Conservation (phyloP, 371 early-diverging fungal species). For the Mucor racemosus region DNA sequence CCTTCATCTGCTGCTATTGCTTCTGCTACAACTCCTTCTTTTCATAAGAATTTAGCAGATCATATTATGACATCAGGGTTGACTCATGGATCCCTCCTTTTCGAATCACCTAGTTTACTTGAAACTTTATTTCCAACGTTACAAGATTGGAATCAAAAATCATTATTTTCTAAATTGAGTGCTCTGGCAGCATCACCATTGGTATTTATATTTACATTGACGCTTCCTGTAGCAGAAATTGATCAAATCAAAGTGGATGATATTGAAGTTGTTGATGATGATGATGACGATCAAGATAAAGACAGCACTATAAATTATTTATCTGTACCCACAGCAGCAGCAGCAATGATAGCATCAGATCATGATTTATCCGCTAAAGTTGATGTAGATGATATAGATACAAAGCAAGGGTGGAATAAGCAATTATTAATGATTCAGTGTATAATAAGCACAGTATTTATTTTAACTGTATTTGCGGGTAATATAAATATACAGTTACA, state of each 20-base stretch:
- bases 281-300: not conserved
- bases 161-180: conserved; percentile 49
- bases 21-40: not conserved
- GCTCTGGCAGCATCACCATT: conserved; percentile 59
- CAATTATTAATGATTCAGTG: conserved; percentile 49
- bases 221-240: conserved; percentile 65
- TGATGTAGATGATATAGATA: conserved; percentile 16
- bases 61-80: conserved; percentile 2
- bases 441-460: conserved; percentile 39
- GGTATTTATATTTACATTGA: conserved; percentile 58
- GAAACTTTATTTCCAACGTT: conserved; percentile 56
- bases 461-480: conserved; percentile 39
- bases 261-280: conserved; percentile 28
- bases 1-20: conserved; percentile 1
- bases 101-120: not conserved
- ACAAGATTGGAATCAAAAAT: conserved; percentile 55
- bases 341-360: not conserved
- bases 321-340: conserved; percentile 19
- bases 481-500: conserved; percentile 9
- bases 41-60: not conserved
- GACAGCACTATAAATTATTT: conserved; percentile 19
- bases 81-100: not conserved
- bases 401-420: conserved; percentile 44
- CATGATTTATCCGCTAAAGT: conserved; percentile 1
- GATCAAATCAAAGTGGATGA: conserved; percentile 43